Evolutionary conservation across 2,329 filamentous ascomycete species (phyloP), one percentile per base, ranked within the genome.

Genomic region (Colletotrichum sp.): DNA sequence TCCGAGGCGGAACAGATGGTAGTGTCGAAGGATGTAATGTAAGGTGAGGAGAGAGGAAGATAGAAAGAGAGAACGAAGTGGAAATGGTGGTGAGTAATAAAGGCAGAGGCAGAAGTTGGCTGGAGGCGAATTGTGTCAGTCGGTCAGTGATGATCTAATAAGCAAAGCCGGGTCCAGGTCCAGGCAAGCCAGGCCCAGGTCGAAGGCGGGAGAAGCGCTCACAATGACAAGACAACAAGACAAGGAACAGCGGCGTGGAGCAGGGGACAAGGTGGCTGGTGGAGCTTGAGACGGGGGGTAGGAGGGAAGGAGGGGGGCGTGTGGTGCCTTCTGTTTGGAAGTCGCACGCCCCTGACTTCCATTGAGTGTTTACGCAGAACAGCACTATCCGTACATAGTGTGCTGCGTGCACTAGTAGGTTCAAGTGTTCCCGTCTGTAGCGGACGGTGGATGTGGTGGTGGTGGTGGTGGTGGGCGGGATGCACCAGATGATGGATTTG

Each of bases 141-240:
- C 63, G 71, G 48, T 77, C 70, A 74, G 38, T 74, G 76, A 65
- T 71, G 69, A 76, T 73, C 76, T 76, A 77, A 77, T 78, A 77
- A 74, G 74, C 75, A 74, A 66, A 48, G 52, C 55, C 67, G 30
- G 67, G 67, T 69, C 67, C 67, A 69, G 52, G 67, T 69, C 67
- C 67, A 69, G 55, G 55, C 72, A 75, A 71, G 72, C 57, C 72
- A 58, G 69, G 65, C 58, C 70, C 74, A 74, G 64, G 73, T 73
- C 73, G 70, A 75, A 75, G 73, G 70, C 74, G 74, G 65, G 74
- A 76, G 74, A 76, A 76, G 74, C 74, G 74, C 74, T 76, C 74
- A 69, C 74, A 76, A 74, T 68, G 74, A 74, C 69, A 75, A 72
- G 55, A 63, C 71, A 69, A 74, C 69, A 75, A 67, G 73, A 72